A percentile compares a stretch with the other conserved stretches of the same genome.
Conservation (phyloP, 1,284 basidiomycete genomes). For the Athelia psychrophila region DNA sequence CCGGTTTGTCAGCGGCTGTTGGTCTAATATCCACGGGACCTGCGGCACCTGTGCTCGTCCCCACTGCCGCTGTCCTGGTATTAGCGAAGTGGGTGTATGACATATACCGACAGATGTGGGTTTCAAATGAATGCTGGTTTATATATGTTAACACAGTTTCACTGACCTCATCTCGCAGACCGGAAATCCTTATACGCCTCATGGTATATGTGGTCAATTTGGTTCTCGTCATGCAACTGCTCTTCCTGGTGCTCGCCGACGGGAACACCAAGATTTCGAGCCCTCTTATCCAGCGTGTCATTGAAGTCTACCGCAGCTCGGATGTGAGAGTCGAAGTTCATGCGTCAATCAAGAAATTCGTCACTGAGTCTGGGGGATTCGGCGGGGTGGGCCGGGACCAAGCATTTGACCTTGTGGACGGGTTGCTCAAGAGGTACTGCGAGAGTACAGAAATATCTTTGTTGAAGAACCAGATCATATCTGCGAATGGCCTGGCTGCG, state of each 20-base stretch:
- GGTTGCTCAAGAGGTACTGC: neutral
- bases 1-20: conserved; percentile 5
- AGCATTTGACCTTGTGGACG: neutral
- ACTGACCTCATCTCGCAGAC: conserved; percentile 3
- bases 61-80: conserved; percentile 18
- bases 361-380: neutral
- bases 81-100: conserved; percentile 20
- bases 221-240: conserved; percentile 18
- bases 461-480: neutral
- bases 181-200: conserved; percentile 8
- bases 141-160: neutral
- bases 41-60: conserved; percentile 20
- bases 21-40: neutral
- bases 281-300: neutral
- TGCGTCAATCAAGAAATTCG: neutral
- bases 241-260: conserved; percentile 13
- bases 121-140: neutral
- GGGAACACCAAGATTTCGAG: neutral
- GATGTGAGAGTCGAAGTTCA: neutral
- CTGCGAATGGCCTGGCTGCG: no score
- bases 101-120: conserved; percentile 17
- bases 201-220: conserved; percentile 23
- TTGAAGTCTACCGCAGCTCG: neutral
- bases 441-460: neutral
- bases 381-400: neutral